These are phyloP conservation scores for Fusarium camptoceras DNA, from an alignment of 2,329 filamentous ascomycete species.

Conservation along the genomic window DNA sequence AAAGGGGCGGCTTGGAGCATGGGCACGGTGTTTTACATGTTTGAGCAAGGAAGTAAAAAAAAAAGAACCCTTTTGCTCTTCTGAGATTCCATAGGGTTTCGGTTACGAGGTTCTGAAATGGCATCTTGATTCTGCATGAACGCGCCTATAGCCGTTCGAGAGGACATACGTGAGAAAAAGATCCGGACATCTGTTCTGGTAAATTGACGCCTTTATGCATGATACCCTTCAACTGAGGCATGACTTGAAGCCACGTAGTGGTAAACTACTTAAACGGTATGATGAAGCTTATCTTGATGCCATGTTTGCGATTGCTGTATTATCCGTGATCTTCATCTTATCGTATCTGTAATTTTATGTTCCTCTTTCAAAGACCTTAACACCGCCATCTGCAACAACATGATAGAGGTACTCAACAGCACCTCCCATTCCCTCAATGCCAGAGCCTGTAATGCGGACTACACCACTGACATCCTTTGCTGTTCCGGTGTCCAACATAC, in stretches of 20 bases:
- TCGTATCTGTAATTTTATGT: conserved; percentile 37
- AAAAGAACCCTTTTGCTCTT: conserved; percentile 46
- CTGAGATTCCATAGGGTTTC: conserved; percentile 50
- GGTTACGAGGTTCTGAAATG: conserved; percentile 51
- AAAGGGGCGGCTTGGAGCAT: conserved; percentile 50
- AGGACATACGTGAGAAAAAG: not conserved
- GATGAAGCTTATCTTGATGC: not conserved
- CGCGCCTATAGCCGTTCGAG: conserved; percentile 11
- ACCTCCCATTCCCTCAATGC: conserved; percentile 51
- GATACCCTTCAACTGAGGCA: not conserved
- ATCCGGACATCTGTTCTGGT: not conserved
- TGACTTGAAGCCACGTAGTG: not conserved
- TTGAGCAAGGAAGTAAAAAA: conserved; percentile 49
- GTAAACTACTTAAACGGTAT: not conserved
- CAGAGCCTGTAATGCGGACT: conserved; percentile 73
- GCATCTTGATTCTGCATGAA: conserved; percentile 52
- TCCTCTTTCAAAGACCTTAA: conserved; percentile 87
- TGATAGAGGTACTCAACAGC: conserved; percentile 84
- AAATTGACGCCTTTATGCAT: conserved; percentile 14
- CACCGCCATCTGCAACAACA: conserved; percentile 80
- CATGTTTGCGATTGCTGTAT: not conserved
- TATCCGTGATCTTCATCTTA: not conserved
- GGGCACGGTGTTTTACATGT: conserved; percentile 53
- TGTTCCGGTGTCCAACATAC: conserved; percentile 86
- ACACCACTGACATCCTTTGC: conserved; percentile 93